Percentiles rank a stretch among this genome's conserved stretches.
These are phyloP conservation scores for Lepidium didymum DNA, from an alignment of 345 rosid genomes.

Conservation along the genomic window DNA sequence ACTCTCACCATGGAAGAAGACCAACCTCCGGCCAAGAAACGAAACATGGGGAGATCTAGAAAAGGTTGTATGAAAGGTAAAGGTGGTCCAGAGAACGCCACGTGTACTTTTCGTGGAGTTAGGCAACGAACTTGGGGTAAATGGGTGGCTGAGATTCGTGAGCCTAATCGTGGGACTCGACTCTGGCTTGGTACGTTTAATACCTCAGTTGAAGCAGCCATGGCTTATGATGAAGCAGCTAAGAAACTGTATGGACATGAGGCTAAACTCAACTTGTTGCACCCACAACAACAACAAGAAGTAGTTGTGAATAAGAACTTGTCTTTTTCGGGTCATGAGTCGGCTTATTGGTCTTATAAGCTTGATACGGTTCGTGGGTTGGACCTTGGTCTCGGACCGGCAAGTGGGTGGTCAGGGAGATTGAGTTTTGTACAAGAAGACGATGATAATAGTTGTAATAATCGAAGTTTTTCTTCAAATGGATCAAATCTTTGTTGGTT, in stretches of 20 bases:
- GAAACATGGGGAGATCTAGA: slow-evolving; percentile 44
- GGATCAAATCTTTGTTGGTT: slow-evolving; percentile 25
- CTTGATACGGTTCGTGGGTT: slow-evolving; percentile 6
- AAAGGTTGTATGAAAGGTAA: slow-evolving; percentile 71
- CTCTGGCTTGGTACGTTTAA: slow-evolving; percentile 56
- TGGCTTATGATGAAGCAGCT: slow-evolving; percentile 52
- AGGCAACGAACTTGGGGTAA: slow-evolving; percentile 60
- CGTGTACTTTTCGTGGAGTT: slow-evolving; percentile 47
- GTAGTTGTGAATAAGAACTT: neutral
- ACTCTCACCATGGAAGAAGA: slow-evolving; percentile 24
- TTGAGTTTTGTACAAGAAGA: slow-evolving; percentile 9
- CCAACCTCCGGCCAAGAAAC: slow-evolving; percentile 33
- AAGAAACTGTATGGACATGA: slow-evolving; percentile 41
- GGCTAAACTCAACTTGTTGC: slow-evolving; percentile 45
- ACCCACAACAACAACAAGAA: slow-evolving; percentile 13
- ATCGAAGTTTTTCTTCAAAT: neutral
- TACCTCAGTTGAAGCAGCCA: slow-evolving; percentile 45
- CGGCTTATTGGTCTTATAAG: slow-evolving; percentile 10
- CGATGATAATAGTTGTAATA: neutral
- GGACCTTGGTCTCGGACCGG: slow-evolving; percentile 23
- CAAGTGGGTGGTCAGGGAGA: slow-evolving; percentile 9
- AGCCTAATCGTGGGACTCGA: slow-evolving; percentile 43
- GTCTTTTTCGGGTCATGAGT: slow-evolving; percentile 10
- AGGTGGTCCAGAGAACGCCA: slow-evolving; percentile 62
- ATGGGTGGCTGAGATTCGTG: slow-evolving; percentile 62